Conservation (phyloP, 805 yeast species). For the Ogataea parapolymorpha region DNA sequence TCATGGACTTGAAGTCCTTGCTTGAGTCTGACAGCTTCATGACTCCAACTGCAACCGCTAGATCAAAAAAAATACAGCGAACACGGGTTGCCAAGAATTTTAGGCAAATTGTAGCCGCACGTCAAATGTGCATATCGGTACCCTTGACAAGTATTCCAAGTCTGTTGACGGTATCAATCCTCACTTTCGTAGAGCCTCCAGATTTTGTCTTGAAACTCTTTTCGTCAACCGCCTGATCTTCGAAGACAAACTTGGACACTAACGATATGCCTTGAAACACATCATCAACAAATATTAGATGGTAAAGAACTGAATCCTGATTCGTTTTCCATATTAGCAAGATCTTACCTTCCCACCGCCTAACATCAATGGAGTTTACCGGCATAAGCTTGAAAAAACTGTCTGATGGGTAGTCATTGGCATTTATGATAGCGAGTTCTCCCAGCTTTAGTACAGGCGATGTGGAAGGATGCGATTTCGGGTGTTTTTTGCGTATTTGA, state of each 20-base stretch:
- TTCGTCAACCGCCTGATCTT: neutral
- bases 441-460: constrained; percentile 23
- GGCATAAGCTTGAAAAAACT: constrained; percentile 16
- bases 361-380: constrained; percentile 1
- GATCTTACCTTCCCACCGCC: constrained; percentile 1
- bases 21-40: neutral
- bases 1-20: neutral
- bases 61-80: no score
- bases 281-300: constrained; percentile 32
- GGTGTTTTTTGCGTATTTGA: neutral
- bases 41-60: no score
- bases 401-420: constrained; percentile 24
- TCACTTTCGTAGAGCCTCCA: constrained; percentile 9
- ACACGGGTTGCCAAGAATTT: no score
- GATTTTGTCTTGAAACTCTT: neutral
- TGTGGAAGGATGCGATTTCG: neutral
- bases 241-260: constrained; percentile 12
- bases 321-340: constrained; percentile 23
- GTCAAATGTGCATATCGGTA: neutral
- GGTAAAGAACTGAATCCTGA: constrained; percentile 22
- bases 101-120: neutral
- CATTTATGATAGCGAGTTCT: constrained; percentile 22
- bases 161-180: constrained; percentile 25
- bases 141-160: constrained; percentile 21
- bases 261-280: constrained; percentile 27